Evolutionary conservation across 192 early-diverging fungal genomes (phyloP), one percentile per base, ranked within the genome.

Genomic region (Geranomyces variabilis): DNA sequence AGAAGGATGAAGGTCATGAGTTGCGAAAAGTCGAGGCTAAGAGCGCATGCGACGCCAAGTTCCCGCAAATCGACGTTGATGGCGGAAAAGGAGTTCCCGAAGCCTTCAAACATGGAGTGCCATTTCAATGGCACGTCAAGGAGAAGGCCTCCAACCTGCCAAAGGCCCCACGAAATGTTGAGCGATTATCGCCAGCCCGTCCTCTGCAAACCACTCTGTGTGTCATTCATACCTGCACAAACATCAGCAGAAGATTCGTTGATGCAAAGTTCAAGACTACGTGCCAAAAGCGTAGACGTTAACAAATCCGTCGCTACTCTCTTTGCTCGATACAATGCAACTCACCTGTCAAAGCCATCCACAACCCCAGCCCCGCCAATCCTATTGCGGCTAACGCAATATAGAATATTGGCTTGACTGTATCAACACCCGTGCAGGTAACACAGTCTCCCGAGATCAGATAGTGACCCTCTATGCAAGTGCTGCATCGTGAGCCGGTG

Each of bases 191-290:
- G 48, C 19, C 48, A n/a, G 22, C 48, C 19, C 19, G 22, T 49
- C n/a, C 15, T 60, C 29, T 29, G n/a, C n/a, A n/a, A n/a, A n/a
- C n/a, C n/a, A n/a, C n/a, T n/a, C n/a, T n/a, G n/a, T n/a, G n/a
- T n/a, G n/a, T n/a, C n/a, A n/a, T n/a, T 3, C 36, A 41, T 65
- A 72, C 70, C 57, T 74, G 72, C 14, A 74, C 29, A 26, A 74
- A 74, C 21, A 67, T n/a, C 10, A 74, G 64, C 17, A 67, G 33
- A 15, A 74, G 17, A 31, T 66, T 66, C 8, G 36, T 56, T 8
- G 64, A 59, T 21, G 36, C 19, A 15, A 58, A 59, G 64, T 74
- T 74, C 55, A 74, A 44, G 1, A 15, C 72, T 74, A 15, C 10
- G 55, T 41, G 47, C 24, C 9, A 44, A 68, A 60, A 60, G 6